Percentiles rank a stretch among this genome's conserved stretches.
Conservation (phyloP, 495 filamentous ascomycete genomes). For the Extremus antarcticus region DNA sequence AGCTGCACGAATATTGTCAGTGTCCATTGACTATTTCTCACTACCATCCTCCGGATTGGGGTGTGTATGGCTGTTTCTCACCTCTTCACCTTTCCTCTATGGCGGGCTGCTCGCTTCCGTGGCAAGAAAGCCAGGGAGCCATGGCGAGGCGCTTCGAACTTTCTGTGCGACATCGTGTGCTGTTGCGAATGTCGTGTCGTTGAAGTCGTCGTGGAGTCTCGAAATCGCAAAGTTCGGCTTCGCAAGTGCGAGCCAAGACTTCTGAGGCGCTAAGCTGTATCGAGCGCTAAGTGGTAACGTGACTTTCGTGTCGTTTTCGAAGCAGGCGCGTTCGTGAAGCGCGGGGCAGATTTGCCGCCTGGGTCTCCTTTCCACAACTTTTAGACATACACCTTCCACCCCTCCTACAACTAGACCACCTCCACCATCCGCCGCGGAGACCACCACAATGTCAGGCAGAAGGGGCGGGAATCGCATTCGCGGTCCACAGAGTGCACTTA, state of each 20-base stretch:
- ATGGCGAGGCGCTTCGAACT: conserved; percentile 80
- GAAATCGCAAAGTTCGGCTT: neutral
- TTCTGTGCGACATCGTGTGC: conserved; percentile 4
- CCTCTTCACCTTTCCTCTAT: conserved; percentile 98
- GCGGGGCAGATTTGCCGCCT: no score
- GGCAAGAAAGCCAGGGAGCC: conserved; percentile 96
- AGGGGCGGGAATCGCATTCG: conserved; percentile 20
- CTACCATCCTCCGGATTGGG: neutral
- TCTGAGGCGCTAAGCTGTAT: no score
- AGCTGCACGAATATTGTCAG: conserved; percentile 43
- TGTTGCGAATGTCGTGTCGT: neutral
- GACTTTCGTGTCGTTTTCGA: no score
- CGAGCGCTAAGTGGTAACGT: no score
- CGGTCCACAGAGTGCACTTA: conserved; percentile 22
- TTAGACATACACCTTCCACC: no score
- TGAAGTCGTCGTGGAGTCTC: neutral
- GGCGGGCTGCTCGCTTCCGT: conserved; percentile 89
- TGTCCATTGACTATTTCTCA: neutral
- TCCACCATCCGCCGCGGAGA: neutral
- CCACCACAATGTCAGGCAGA: conserved; percentile 15
- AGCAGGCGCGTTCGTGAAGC: no score
- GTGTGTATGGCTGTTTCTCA: conserved; percentile 35
- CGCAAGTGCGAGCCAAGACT: neutral
- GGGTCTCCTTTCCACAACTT: no score
- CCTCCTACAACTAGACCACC: neutral